phyloP scores from a whole-genome alignment of 2,329 filamentous ascomycete species.

The Verticillium nubilum region DNA sequence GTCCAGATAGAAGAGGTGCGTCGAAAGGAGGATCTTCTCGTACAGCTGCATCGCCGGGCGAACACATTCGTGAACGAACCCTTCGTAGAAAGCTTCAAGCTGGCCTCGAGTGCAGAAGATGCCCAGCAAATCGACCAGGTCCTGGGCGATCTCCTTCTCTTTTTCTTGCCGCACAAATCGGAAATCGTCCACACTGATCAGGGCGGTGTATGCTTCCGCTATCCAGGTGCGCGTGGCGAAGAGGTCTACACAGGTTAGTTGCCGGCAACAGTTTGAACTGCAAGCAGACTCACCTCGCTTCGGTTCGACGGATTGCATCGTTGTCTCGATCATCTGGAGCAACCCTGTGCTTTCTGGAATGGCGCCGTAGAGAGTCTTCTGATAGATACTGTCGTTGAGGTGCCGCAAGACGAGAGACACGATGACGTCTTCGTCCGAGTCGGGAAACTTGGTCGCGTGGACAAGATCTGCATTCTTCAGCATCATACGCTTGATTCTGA shows the following conservation, averaged over 20 bases:
- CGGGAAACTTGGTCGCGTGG: constrained; percentile 24
- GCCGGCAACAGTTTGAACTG: neutral
- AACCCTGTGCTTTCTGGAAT: constrained; percentile 16
- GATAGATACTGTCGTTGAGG: constrained; percentile 28
- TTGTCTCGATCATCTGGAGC: constrained; percentile 25
- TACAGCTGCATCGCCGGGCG: constrained; percentile 29
- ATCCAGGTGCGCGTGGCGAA: constrained; percentile 30
- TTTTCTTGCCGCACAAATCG: constrained; percentile 15
- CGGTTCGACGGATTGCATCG: constrained; percentile 28
- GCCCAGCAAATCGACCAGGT: constrained; percentile 20
- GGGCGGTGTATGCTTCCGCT: constrained; percentile 29
- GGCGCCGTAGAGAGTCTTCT: constrained; percentile 23
- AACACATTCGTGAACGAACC: constrained; percentile 22
- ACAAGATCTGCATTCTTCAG: constrained; percentile 24
- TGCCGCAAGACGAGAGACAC: constrained; percentile 28
- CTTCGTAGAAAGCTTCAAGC: constrained; percentile 14
- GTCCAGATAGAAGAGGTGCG: constrained; percentile 30
- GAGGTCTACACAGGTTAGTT: constrained; percentile 18
- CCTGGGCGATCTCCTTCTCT: constrained; percentile 19
- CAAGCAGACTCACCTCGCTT: constrained; percentile 25
- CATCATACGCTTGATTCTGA: constrained; percentile 19
- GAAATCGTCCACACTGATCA: constrained; percentile 25
- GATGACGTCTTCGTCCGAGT: constrained; percentile 31
- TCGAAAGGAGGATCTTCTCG: constrained; percentile 31
- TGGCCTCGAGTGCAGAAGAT: constrained; percentile 21